Base-by-base conservation (phyloP, 108 stramenopile species). In the Conticribra guillardii region DNA sequence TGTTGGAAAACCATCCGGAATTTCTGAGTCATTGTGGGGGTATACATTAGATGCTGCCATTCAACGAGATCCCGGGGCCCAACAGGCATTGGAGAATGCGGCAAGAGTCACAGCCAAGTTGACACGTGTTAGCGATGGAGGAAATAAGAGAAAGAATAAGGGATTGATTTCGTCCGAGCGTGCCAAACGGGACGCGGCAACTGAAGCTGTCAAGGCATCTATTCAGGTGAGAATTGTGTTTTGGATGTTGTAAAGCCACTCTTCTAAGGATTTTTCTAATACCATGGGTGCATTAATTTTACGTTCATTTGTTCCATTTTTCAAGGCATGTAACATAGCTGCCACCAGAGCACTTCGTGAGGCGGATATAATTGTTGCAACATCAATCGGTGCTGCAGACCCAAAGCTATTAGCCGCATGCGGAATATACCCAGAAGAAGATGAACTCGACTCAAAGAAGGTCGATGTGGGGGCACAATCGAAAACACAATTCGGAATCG, bases 331-430 rank as follows among this genome's bases (percentile, higher is more conserved):
- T 70, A 90, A 92, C 64, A 79, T 87, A 22, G 92, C 92, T 33
- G 90, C 90, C 1, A 82, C 87, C 7, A 85, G 80, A 58, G 92
- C 97, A n/a, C 67, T 99, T 29, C 87, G 96, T 32, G 95, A 95
- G 11, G 97, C 97, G 9, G 98, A 99, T 73, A 91, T 99, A 16
- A 96, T 99, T 59, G 98, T 98, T 26, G 80, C 87, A 24, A 99
- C 98, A 4, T 98, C 94, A 31, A 93, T 95, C 5, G 98, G 98
- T 24, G 97, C 99, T 11, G 96, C 94, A 4, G 99, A 99, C 75
- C 79, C 95, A 11, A 91, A 97, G 31, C 84, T 99, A 7, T 59
- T 93, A 47, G 95, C 96, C n/a, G 91, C 95, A 8, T 94, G 93
- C 64, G 93, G 93, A 21, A 76, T 94, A 41, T 57, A 76, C 37